These are phyloP conservation scores for Cairneyella variabilis DNA, from an alignment of 495 filamentous ascomycete genomes.

Conservation along the genomic window DNA sequence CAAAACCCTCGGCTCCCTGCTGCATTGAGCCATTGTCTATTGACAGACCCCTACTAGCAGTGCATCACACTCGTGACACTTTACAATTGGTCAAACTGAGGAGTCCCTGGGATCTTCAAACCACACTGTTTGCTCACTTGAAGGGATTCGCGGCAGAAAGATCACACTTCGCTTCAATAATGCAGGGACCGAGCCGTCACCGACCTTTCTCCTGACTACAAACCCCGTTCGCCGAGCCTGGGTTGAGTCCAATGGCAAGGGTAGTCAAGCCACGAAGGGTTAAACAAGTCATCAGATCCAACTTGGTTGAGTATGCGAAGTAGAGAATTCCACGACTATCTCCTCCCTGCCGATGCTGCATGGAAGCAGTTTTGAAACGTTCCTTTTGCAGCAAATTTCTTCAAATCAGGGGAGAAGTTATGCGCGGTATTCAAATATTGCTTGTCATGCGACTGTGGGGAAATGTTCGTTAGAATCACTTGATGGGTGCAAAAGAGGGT, in stretches of 20 bases:
- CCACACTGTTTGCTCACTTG: slow-evolving; percentile 1
- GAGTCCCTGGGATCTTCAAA: not conserved
- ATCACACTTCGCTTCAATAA: not conserved
- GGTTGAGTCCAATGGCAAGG: slow-evolving; percentile 2
- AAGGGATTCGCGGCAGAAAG: not conserved
- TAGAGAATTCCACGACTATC: too few species aligned
- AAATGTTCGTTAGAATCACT: slow-evolving; percentile 1
- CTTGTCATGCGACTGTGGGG: not conserved
- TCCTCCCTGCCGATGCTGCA: too few species aligned
- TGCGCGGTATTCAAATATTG: not conserved
- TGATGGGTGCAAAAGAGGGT: not conserved
- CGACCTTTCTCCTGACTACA: not conserved
- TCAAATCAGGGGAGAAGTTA: not conserved
- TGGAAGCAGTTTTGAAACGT: not conserved
- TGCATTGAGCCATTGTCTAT: too few species aligned
- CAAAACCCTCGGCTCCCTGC: too few species aligned
- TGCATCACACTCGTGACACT: not conserved
- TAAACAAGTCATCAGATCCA: not conserved
- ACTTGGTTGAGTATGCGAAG: too few species aligned
- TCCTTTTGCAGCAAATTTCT: not conserved
- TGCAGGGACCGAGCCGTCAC: slow-evolving; percentile 6
- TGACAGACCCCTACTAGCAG: too few species aligned
- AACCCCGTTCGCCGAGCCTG: not conserved
- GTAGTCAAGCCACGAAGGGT: not conserved
- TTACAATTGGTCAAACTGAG: not conserved